These are phyloP conservation scores for Tetracentron sinense DNA, from an alignment of 164 flowering plant genomes.

Conservation along the genomic window DNA sequence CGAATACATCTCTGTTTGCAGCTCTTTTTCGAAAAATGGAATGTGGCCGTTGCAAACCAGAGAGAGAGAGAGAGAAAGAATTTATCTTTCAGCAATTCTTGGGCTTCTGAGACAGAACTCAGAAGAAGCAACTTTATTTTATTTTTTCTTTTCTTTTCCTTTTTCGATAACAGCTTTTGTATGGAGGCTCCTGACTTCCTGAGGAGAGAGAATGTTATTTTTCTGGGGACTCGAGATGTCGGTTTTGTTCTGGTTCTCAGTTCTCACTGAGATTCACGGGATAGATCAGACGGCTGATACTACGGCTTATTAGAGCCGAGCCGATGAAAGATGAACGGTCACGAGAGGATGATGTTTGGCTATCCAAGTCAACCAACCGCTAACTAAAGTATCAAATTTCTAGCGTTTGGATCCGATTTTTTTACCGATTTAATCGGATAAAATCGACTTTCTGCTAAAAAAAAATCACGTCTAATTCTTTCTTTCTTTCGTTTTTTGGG, in stretches of 20 bases:
- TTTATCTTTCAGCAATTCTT: neutral
- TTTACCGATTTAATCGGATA: no score
- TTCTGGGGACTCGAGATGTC: constrained; percentile 8
- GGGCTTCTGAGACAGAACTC: constrained; percentile 5
- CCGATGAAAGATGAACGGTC: neutral
- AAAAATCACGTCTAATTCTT: no score
- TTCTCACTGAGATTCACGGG: constrained; percentile 11
- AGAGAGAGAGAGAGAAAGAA: neutral
- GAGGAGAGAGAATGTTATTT: neutral
- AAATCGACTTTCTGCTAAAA: no score
- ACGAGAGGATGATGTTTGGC: no score
- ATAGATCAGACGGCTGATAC: constrained; percentile 13
- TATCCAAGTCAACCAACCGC: no score
- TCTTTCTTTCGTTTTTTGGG: no score
- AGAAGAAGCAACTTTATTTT: no score
- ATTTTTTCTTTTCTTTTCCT: neutral
- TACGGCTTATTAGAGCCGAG: constrained; percentile 7
- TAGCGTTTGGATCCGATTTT: no score
- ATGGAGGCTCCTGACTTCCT: no score
- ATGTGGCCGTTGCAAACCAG: neutral
- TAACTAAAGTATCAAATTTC: no score
- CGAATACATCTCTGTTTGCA: constrained; percentile 8
- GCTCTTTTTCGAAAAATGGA: constrained; percentile 16
- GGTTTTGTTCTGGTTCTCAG: neutral
- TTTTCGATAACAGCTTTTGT: no score